Evolutionary conservation across 228 moss, liverwort and hornwort genomes (phyloP).

Genomic region (Sphagnum fallax): DNA sequence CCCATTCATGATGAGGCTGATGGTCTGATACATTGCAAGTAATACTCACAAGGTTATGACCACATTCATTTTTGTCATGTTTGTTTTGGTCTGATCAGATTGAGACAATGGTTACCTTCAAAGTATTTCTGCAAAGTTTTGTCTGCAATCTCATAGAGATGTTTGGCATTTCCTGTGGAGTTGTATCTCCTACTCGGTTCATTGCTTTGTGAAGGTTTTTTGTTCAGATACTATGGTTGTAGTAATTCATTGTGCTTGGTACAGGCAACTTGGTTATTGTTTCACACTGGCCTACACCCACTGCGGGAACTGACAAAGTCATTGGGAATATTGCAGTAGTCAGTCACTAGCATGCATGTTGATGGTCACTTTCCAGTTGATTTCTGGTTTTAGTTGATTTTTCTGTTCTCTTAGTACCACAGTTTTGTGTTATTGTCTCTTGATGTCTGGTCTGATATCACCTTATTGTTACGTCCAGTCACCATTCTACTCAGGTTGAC

Average conservation of each 20-base stretch:
- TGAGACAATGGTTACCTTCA: too few species aligned
- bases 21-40: not conserved
- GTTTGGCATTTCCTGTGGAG: too few species aligned
- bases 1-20: too few species aligned
- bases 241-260: not conserved
- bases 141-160: too few species aligned
- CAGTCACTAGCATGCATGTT: constrained; percentile 15
- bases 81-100: not conserved
- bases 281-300: constrained; percentile 2
- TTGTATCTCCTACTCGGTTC: not conserved
- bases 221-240: not conserved
- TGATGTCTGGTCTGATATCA: too few species aligned
- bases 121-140: too few species aligned
- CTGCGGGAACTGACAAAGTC: constrained; percentile 1
- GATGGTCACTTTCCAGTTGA: constrained; percentile 2
- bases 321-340: constrained; percentile 26
- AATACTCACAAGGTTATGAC: not conserved
- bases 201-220: not conserved
- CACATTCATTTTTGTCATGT: not conserved
- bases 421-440: not conserved
- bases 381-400: not conserved
- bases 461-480: too few species aligned
- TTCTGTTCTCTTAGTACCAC: constrained; percentile 7
- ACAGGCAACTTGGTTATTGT: constrained; percentile 34
- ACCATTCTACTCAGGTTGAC: too few species aligned